phyloP scores from a whole-genome alignment of 176 grass and related monocot genomes.

The Miscanthus lutarioriparius region DNA sequence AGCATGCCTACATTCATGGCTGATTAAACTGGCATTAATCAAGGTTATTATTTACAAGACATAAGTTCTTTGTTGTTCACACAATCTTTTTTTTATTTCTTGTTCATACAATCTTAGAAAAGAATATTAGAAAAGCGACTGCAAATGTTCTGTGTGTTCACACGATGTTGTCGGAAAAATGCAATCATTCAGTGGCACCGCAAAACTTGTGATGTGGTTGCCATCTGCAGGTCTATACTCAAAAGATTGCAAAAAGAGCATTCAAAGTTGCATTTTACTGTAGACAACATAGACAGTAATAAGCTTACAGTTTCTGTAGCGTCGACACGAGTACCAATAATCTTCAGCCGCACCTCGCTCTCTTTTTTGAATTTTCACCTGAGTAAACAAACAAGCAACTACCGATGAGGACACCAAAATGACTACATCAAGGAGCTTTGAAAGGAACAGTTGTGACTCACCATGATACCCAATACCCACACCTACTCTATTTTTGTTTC shows the following conservation, averaged over 20 bases:
- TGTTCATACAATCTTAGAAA: neutral
- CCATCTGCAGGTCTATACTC: neutral
- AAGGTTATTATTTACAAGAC: neutral
- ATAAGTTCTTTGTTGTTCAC: neutral
- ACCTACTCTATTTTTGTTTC: too few species aligned
- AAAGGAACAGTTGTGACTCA: neutral
- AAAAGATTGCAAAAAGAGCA: neutral
- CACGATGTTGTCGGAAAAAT: neutral
- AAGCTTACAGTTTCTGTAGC: constrained; percentile 92
- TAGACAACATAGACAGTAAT: constrained; percentile 7
- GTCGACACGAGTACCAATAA: constrained; percentile 95
- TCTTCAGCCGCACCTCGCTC: constrained; percentile 94
- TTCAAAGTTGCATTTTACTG: neutral
- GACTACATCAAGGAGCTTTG: neutral
- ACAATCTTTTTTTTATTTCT: too few species aligned
- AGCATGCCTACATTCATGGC: neutral
- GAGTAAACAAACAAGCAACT: constrained; percentile 21
- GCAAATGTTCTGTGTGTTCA: neutral
- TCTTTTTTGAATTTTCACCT: constrained; percentile 99
- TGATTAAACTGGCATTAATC: neutral
- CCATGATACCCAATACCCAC: too few species aligned
- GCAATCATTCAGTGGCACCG: too few species aligned
- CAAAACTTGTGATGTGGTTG: neutral
- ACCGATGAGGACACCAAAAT: neutral
- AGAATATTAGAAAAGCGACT: neutral